Conservation (phyloP, 2,329 filamentous ascomycete species). For the Sporothrix luriei region DNA sequence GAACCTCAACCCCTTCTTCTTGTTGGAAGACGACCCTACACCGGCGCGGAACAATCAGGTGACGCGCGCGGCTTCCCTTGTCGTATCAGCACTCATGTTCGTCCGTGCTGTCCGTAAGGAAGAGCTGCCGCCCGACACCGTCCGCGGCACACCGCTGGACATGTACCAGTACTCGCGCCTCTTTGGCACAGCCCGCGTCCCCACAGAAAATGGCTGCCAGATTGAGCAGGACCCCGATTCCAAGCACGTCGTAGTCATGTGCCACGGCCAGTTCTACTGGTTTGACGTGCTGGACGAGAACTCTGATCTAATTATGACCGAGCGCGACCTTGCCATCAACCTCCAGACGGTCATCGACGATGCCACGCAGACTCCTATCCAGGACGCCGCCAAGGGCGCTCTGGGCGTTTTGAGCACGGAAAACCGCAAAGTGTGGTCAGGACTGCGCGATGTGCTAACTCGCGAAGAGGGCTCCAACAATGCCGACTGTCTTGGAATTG, state of each 20-base stretch:
- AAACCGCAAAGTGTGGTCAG: conserved; percentile 95
- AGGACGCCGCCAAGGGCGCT: conserved; percentile 93
- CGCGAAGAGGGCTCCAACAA: conserved; percentile 89
- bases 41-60: conserved; percentile 96
- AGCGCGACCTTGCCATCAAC: conserved; percentile 89
- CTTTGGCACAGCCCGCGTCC: conserved; percentile 92
- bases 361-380: conserved; percentile 83
- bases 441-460: conserved; percentile 82
- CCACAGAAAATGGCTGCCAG: conserved; percentile 90
- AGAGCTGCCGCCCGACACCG: conserved; percentile 84
- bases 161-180: conserved; percentile 98
- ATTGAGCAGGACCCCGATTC: conserved; percentile 94
- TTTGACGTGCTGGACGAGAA: conserved; percentile 96
- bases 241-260: conserved; percentile 90
- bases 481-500: conserved; percentile 90
- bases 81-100: conserved; percentile 87
- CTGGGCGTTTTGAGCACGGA: conserved; percentile 93
- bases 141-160: conserved; percentile 82
- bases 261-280: conserved; percentile 97
- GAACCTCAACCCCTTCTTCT: conserved; percentile 96
- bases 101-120: conserved; percentile 90
- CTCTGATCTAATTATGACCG: conserved; percentile 93
- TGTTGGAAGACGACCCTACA: conserved; percentile 95
- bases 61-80: conserved; percentile 87
- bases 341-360: conserved; percentile 91